Evolutionary conservation across 371 early-diverging fungal genomes (phyloP).

Genomic region (Mortierella sp.): DNA sequence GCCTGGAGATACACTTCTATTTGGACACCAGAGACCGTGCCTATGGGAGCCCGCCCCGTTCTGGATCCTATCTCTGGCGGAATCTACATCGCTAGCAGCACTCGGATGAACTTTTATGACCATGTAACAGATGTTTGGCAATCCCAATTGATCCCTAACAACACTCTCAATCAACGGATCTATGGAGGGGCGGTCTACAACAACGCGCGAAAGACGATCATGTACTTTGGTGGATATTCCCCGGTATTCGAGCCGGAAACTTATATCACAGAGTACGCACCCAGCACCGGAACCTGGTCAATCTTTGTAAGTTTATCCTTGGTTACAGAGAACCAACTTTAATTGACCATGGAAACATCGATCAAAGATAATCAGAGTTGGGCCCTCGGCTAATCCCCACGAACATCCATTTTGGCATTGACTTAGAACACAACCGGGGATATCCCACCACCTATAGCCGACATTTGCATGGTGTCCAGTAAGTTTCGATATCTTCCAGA

Average conservation of each 20-base stretch:
- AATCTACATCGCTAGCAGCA: slow-evolving; percentile 9
- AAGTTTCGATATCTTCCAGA: background rate
- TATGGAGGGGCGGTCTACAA: slow-evolving; percentile 13
- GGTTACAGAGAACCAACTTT: background rate
- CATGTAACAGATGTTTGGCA: background rate
- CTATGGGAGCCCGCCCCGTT: slow-evolving; percentile 5
- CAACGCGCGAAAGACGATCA: slow-evolving; percentile 2
- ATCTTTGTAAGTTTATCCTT: background rate
- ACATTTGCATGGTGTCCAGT: slow-evolving; percentile 11
- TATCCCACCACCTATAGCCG: slow-evolving; percentile 3
- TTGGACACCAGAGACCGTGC: background rate
- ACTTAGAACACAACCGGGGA: slow-evolving; percentile 3
- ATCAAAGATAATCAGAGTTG: no score
- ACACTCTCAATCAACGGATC: background rate
- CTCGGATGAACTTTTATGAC: slow-evolving; percentile 7
- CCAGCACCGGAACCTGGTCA: background rate
- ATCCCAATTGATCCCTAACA: background rate
- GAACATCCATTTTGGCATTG: background rate
- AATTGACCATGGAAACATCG: background rate
- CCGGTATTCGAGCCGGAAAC: background rate
- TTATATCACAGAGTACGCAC: slow-evolving; percentile 5
- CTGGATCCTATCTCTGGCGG: slow-evolving; percentile 14
- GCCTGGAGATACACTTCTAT: background rate
- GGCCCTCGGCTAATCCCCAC: background rate
- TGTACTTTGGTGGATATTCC: slow-evolving; percentile 11